Base-by-base conservation (phyloP, 2,329 filamentous ascomycete species). In the Trichoderma gracile region DNA sequence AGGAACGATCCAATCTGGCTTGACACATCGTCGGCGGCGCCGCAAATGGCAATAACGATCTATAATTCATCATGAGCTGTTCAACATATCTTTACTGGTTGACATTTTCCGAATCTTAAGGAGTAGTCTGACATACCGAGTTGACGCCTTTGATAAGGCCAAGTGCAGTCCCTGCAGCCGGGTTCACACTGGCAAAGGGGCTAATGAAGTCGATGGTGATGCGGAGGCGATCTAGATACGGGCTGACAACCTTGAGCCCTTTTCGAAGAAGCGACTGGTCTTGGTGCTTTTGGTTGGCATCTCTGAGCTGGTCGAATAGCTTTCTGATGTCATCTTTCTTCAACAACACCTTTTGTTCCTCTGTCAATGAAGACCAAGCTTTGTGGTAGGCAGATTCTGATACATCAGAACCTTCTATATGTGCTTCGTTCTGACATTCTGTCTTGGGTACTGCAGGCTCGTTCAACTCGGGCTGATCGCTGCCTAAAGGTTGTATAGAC, bases 21-120 rank as follows among this genome's bases (percentile, higher is more conserved):
- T 4, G 63, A 47, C n/a, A 65, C n/a, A 27, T 65, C 47, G 30
- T 65, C 55, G 6, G 43, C 55, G 30, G 63, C 63, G 19, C 63
- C 63, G 25, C 63, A 65, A 12, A 65, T 58, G 17, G 63, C 55
- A 54, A 58, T 59, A 23, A 40, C 45, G 38, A 65, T 65, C 63
- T 62, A 33, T 17, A 17, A 27, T 12, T n/a, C 17, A 3, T 21
- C 25, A 14, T 19, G 14, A 38, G 30, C 30, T 27, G n/a, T 23
- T n/a, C 15, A 15, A 10, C 21, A 45, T 38, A 12, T 14, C 3
- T 5, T 3, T 38, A 14, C 10, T 5, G 4, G 12, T 1, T 5
- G 33, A 38, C 12, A 33, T 33, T 9, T 38, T 10, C 42, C 25
- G 46, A 2, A n/a, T 19, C 17, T 21, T n/a, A 15, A 42, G 12